Evolutionary conservation across 1,139 yeast genomes (phyloP).

Genomic region (Maudiozyma humilis): DNA sequence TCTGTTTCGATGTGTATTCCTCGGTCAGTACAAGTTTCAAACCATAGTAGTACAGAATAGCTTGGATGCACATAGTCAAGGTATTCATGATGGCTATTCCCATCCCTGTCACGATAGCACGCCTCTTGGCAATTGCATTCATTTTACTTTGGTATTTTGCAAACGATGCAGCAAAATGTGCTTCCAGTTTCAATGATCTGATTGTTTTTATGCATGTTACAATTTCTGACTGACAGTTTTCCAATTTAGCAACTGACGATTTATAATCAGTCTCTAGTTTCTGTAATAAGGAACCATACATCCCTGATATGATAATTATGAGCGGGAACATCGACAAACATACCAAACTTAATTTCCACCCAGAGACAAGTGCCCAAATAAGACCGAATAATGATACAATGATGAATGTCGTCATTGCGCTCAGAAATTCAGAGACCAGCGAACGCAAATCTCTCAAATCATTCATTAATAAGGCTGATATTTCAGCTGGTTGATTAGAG

Average conservation of each 20-base stretch:
- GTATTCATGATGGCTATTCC: conserved; percentile 55
- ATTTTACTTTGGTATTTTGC: conserved; percentile 29
- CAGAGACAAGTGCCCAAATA: conserved; percentile 68
- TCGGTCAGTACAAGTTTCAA: conserved; percentile 52
- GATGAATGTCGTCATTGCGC: conserved; percentile 45
- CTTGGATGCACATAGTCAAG: conserved; percentile 54
- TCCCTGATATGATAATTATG: conserved; percentile 42
- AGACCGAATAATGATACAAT: conserved; percentile 52
- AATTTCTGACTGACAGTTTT: conserved; percentile 50
- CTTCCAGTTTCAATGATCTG: conserved; percentile 44
- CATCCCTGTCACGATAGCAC: conserved; percentile 48
- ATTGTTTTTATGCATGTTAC: conserved; percentile 58
- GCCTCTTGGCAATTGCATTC: conserved; percentile 33
- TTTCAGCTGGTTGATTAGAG: conserved; percentile 42
- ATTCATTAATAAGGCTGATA: conserved; percentile 63
- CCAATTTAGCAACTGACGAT: conserved; percentile 45
- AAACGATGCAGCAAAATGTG: conserved; percentile 40
- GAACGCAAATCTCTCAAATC: conserved; percentile 71
- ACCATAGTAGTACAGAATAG: conserved; percentile 68
- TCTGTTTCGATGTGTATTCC: conserved; percentile 47
- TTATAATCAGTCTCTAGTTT: conserved; percentile 54
- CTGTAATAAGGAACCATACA: conserved; percentile 47
- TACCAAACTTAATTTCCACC: conserved; percentile 82
- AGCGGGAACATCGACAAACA: conserved; percentile 69
- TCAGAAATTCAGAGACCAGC: conserved; percentile 53